These are phyloP conservation scores for Candida corydali DNA, from an alignment of 805 yeast species.

Conservation along the genomic window DNA sequence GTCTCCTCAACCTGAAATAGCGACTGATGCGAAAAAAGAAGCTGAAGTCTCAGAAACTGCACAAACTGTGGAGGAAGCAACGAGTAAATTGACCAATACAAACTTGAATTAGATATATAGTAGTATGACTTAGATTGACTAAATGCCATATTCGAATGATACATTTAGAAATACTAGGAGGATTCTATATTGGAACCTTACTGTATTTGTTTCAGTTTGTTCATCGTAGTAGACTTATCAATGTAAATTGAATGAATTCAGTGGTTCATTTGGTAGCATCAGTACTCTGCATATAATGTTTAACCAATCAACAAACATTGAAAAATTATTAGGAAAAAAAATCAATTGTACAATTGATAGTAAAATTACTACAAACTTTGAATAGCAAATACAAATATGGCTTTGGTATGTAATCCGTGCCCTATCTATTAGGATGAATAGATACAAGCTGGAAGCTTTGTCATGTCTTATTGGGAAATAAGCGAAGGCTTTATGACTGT, in stretches of 20 bases:
- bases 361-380: background rate
- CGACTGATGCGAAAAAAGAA: conserved; percentile 16
- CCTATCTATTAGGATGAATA: too few species aligned
- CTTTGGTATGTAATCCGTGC: background rate
- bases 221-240: too few species aligned
- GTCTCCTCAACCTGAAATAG: background rate
- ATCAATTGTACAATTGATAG: background rate
- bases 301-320: conserved; percentile 20
- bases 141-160: background rate
- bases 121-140: too few species aligned
- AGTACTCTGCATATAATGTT: conserved; percentile 1
- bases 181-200: too few species aligned
- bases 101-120: conserved; percentile 22
- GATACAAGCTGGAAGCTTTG: too few species aligned
- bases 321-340: conserved; percentile 11
- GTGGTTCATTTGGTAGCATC: background rate
- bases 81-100: conserved; percentile 37
- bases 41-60: background rate
- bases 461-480: too few species aligned
- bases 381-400: background rate
- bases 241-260: too few species aligned
- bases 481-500: too few species aligned
- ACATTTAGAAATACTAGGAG: too few species aligned
- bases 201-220: too few species aligned
- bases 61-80: conserved; percentile 2